Evolutionary conservation across 176 grass and related monocot genomes (phyloP), one percentile per base, ranked within the genome.

Genomic region (Triticum timopheevii): DNA sequence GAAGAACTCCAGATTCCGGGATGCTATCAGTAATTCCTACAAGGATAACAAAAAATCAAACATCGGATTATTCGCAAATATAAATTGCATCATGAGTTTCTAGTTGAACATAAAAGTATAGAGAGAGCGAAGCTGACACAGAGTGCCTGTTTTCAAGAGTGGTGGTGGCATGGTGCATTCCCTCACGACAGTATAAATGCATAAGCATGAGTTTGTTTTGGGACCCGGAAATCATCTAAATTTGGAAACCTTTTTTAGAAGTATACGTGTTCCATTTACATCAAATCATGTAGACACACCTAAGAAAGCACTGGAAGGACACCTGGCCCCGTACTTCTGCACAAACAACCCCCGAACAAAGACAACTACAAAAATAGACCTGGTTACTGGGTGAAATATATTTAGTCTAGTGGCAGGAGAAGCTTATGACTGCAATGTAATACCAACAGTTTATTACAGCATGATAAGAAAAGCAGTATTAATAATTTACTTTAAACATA

Each of bases 1-100:
- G 88, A 98, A 96, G 79, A 98, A 98, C 12, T 96, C 90, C 82
- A 98, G 89, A 89, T 98, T 98, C 49, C 96, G 88, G 81, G 96
- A 98, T 82, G 92, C 83, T 86, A 98, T 82, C 76, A 98, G 77
- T 71, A 98, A 79, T 98, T 98, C 85, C 96, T 98, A 81, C 20
- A 90, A 47, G 84, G 22, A 91, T 28, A 86, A 70, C 34, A 79
- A 36, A 69, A 90, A 38, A 16, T 50, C 65, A 80, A 80, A 19
- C 16, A 38, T 13, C 31, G 8, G 22, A 3, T 4, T 19, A 11
- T 11, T 64, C 49, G 5, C 9, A 71, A 68, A 49, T 86, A 86
- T 39, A 22, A 42, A 27, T 27, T 47, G 59, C 16, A 77, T 3
- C 5, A 82, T 7, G 62, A 82, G 11, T 82, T 77, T 61, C 47